Evolutionary conservation across 352 stramenopile species (phyloP).

Genomic region (Blastocystis sp.): DNA sequence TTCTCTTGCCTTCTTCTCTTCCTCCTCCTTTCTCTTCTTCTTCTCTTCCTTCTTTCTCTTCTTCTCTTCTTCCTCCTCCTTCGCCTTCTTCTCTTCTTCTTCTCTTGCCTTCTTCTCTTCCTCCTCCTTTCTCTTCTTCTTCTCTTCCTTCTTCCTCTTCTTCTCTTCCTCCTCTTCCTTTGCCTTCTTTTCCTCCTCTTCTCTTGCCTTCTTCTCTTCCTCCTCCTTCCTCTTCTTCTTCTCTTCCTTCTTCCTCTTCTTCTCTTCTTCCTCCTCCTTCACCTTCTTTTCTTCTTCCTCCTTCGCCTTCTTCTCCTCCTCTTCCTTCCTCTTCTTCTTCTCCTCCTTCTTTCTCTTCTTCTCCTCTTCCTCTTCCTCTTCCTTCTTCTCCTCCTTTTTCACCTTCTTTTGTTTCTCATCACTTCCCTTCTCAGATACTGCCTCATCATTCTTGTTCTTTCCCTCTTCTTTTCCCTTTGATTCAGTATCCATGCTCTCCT

Average conservation of each 20-base stretch:
- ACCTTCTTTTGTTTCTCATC: background rate
- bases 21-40: background rate
- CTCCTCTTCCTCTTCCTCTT: background rate
- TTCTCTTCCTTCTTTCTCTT: background rate
- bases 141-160: background rate
- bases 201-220: background rate
- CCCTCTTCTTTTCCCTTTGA: background rate
- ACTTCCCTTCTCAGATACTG: background rate
- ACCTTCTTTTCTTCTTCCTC: background rate
- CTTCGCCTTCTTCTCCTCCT: background rate
- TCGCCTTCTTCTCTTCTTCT: background rate
- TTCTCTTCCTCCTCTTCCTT: background rate
- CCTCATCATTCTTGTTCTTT: constrained; percentile 31
- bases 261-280: background rate
- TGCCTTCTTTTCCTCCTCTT: background rate
- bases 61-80: background rate
- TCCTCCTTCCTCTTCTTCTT: background rate
- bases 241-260: constrained; percentile 4
- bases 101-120: background rate
- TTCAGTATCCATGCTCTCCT: background rate
- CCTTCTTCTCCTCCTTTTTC: background rate
- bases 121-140: background rate
- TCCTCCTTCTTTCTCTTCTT: constrained; percentile 34
- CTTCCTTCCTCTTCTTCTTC: background rate
- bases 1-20: background rate